Conservation (phyloP, 495 filamentous ascomycete genomes). For the Penicillium bovifimosum region DNA sequence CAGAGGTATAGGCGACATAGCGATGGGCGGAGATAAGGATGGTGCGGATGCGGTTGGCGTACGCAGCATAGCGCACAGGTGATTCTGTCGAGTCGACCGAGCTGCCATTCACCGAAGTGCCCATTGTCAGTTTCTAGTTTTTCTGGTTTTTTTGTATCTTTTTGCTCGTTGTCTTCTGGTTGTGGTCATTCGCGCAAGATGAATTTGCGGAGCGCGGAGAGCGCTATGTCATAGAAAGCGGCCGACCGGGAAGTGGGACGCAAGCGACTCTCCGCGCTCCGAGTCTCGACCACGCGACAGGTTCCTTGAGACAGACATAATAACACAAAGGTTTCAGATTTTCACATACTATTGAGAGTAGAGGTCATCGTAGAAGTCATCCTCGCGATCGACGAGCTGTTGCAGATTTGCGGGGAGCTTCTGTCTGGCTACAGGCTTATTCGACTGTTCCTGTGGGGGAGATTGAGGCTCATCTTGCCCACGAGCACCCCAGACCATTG, state of each 20-base stretch:
- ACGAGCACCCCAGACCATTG: constrained; percentile 35
- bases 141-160: too few relatives aligned
- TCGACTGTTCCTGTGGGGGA: constrained; percentile 29
- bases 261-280: background rate
- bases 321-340: background rate
- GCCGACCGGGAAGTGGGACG: constrained; percentile 3
- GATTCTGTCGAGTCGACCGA: constrained; percentile 77
- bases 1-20: constrained; percentile 96
- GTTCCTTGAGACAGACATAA: background rate
- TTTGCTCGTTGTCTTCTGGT: background rate
- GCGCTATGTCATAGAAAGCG: constrained; percentile 6
- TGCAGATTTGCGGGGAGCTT: constrained; percentile 67
- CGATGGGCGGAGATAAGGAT: constrained; percentile 87
- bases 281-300: background rate
- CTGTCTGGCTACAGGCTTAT: constrained; percentile 49
- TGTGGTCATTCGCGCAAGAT: background rate
- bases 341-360: constrained; percentile 72
- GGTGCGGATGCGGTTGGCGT: constrained; percentile 79
- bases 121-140: constrained; percentile 12
- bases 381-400: constrained; percentile 69
- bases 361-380: constrained; percentile 71
- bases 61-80: constrained; percentile 85
- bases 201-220: background rate
- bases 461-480: constrained; percentile 26
- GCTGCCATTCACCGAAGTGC: constrained; percentile 37